Evolutionary conservation across 805 yeast genomes (phyloP).

Genomic region (Suhomyces pyralidae): DNA sequence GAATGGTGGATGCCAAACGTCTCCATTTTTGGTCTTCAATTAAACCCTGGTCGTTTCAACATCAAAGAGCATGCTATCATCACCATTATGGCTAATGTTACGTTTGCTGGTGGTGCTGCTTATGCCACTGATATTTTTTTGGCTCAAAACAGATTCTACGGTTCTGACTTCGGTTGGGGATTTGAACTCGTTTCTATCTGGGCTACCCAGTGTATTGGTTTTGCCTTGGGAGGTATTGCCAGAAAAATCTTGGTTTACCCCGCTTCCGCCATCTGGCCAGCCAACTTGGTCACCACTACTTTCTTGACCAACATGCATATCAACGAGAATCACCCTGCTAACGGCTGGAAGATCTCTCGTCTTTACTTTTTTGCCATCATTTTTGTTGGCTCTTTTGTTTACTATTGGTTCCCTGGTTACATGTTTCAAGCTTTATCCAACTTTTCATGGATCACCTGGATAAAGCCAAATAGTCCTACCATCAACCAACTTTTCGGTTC

Average conservation of each 20-base stretch:
- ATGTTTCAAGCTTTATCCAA: constrained; percentile 56
- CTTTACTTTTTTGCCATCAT: constrained; percentile 14
- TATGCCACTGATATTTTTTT: constrained; percentile 57
- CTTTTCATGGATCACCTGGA: constrained; percentile 68
- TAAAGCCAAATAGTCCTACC: constrained; percentile 54
- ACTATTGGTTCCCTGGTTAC: constrained; percentile 54
- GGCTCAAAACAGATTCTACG: constrained; percentile 50
- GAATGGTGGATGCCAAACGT: constrained; percentile 34
- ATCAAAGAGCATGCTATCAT: constrained; percentile 60
- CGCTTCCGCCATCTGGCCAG: constrained; percentile 70
- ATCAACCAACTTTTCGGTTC: constrained; percentile 66
- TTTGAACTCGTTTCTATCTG: constrained; percentile 50
- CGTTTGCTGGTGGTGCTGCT: constrained; percentile 44
- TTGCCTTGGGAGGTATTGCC: constrained; percentile 63
- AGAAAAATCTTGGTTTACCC: constrained; percentile 61
- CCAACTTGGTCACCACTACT: constrained; percentile 57
- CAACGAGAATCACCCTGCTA: constrained; percentile 49
- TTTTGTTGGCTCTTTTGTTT: constrained; percentile 14
- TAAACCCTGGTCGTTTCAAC: constrained; percentile 64
- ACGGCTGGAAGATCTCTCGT: constrained; percentile 58
- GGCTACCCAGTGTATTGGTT: constrained; percentile 64
- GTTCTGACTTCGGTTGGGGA: constrained; percentile 48
- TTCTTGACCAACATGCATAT: constrained; percentile 52
- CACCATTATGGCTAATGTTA: constrained; percentile 50
- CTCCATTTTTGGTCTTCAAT: constrained; percentile 27